A percentile compares a stretch with the other conserved stretches of the same genome.
Evolutionary conservation across 1,139 yeast genomes (phyloP).

Genomic region (Pichia sp.): DNA sequence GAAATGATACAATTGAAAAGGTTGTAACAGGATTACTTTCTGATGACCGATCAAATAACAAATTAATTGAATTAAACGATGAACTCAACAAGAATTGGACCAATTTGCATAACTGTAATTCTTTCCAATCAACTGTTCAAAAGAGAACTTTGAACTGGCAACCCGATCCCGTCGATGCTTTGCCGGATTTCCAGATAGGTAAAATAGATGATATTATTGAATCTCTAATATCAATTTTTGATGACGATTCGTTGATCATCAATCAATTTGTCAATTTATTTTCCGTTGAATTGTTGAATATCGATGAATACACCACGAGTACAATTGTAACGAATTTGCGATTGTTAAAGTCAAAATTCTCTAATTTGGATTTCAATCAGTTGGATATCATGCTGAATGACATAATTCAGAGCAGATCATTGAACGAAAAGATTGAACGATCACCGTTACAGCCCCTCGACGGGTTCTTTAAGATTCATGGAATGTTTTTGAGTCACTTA

Average conservation of each 20-base stretch:
- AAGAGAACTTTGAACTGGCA: conserved; percentile 48
- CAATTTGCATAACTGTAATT: conserved; percentile 1
- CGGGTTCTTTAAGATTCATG: conserved; percentile 18
- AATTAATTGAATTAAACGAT: conserved; percentile 41
- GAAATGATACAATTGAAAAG: conserved; percentile 65
- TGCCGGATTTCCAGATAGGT: conserved; percentile 73
- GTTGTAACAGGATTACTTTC: conserved; percentile 67
- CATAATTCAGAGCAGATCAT: conserved; percentile 41
- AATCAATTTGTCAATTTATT: conserved; percentile 62
- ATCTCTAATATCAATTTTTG: conserved; percentile 67
- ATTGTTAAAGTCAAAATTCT: conserved; percentile 42
- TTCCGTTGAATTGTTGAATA: conserved; percentile 49
- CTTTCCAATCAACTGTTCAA: background rate
- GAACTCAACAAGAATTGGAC: conserved; percentile 33
- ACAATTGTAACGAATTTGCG: conserved; percentile 34
- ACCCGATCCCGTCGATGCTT: conserved; percentile 91
- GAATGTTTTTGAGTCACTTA: conserved; percentile 33
- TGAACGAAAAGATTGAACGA: conserved; percentile 26
- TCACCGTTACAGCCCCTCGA: background rate
- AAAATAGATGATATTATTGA: conserved; percentile 61
- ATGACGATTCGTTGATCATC: conserved; percentile 66
- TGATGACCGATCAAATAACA: conserved; percentile 31
- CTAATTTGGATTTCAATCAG: conserved; percentile 41
- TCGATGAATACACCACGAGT: conserved; percentile 36
- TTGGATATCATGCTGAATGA: conserved; percentile 86